These are phyloP conservation scores for Pseudopyrenochaeta lycopersici DNA, from an alignment of 2,329 filamentous ascomycete genomes.

Conservation along the genomic window DNA sequence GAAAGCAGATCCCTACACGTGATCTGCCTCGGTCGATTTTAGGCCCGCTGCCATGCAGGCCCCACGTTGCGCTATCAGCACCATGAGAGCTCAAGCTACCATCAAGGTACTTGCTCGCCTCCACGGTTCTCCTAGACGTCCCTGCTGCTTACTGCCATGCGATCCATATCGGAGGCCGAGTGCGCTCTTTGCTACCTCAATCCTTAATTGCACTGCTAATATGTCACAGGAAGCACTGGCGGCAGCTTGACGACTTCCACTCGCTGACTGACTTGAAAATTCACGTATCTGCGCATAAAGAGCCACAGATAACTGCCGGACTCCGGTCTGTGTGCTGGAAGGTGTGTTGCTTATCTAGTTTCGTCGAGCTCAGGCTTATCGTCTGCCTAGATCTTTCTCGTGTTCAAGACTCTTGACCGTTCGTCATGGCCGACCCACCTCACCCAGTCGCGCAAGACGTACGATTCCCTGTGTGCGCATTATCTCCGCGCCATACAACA, in stretches of 20 bases:
- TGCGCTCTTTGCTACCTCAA: constrained; percentile 18
- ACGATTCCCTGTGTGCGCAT: constrained; percentile 74
- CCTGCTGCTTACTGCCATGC: constrained; percentile 32
- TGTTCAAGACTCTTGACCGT: constrained; percentile 74
- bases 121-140: constrained; percentile 14
- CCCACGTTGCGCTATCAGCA: constrained; percentile 28
- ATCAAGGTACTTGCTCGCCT: constrained; percentile 43
- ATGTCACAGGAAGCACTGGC: constrained; percentile 44
- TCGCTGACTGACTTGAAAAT: constrained; percentile 50
- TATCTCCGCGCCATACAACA: constrained; percentile 85
- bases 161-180: constrained; percentile 45
- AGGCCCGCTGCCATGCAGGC: constrained; percentile 15
- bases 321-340: constrained; percentile 94
- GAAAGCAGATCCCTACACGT: constrained; percentile 9
- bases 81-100: constrained; percentile 31
- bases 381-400: constrained; percentile 73
- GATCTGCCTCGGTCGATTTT: constrained; percentile 15
- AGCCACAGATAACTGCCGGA: constrained; percentile 63
- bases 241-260: constrained; percentile 47
- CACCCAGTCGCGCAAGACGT: constrained; percentile 75
- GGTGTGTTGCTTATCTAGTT: constrained; percentile 55
- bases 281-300: constrained; percentile 46
- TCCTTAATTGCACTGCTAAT: constrained; percentile 19
- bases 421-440: constrained; percentile 75
- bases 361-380: constrained; percentile 7